Conservation (phyloP, 2,329 filamentous ascomycete genomes). For the Fusarium bactridioides region DNA sequence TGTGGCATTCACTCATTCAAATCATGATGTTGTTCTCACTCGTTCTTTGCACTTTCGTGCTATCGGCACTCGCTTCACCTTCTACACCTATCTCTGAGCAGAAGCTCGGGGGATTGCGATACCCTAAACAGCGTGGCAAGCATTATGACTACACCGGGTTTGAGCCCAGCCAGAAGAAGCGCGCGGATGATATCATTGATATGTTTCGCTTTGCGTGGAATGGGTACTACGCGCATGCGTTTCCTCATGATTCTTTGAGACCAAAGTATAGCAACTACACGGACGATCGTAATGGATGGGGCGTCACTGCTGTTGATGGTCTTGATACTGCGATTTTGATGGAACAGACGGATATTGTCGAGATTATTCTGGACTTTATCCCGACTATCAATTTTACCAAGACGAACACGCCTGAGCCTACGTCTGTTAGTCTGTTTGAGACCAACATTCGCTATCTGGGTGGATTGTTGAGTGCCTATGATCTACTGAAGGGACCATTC, state of each 20-base stretch:
- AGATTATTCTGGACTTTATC: constrained; percentile 8
- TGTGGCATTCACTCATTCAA: neutral
- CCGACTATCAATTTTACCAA: constrained; percentile 7
- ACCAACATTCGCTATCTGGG: constrained; percentile 64
- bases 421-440: constrained; percentile 60
- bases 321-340: constrained; percentile 20
- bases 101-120: neutral
- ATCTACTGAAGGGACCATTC: constrained; percentile 52
- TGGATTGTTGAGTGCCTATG: constrained; percentile 60
- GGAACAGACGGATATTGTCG: constrained; percentile 18
- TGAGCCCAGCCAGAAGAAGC: constrained; percentile 6
- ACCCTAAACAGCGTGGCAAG: neutral
- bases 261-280: constrained; percentile 9
- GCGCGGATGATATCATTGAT: constrained; percentile 3
- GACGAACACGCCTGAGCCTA: constrained; percentile 1
- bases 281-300: constrained; percentile 19
- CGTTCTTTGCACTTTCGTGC: neutral
- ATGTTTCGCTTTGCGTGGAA: constrained; percentile 23
- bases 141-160: constrained; percentile 17
- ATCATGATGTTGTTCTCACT: neutral
- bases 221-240: constrained; percentile 3
- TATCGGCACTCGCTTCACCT: neutral
- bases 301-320: constrained; percentile 13
- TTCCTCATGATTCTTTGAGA: neutral
- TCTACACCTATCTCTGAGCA: neutral